Percentiles rank a stretch among this genome's conserved stretches.
These are phyloP conservation scores for Carex sylvatica DNA, from an alignment of 202 grass and related monocot genomes.

Conservation along the genomic window DNA sequence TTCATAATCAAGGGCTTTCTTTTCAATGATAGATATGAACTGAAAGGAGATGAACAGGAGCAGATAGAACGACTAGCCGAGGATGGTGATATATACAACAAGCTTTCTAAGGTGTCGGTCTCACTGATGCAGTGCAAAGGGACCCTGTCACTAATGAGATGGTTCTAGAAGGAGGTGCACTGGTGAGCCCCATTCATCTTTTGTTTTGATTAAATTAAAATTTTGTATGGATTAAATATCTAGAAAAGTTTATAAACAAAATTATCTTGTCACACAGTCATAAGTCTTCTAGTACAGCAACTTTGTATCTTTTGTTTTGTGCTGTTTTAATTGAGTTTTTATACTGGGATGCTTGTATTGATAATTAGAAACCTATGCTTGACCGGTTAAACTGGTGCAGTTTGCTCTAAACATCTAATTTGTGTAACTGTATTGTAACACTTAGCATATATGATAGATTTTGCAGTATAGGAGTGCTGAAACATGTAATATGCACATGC, in stretches of 20 bases:
- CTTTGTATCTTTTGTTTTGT: neutral
- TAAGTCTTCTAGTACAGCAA: neutral
- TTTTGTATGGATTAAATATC: neutral
- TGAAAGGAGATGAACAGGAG: conserved; percentile 96
- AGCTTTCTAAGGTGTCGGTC: conserved; percentile 90
- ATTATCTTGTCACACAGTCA: neutral
- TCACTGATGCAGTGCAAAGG: conserved; percentile 92
- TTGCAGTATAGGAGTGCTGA: neutral
- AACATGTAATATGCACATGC: neutral
- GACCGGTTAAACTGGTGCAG: neutral
- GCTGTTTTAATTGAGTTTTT: neutral
- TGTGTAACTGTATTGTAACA: neutral
- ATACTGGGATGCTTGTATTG: neutral
- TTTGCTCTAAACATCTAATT: neutral
- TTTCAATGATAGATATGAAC: conserved; percentile 68
- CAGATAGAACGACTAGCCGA: conserved; percentile 84
- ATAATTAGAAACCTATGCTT: neutral
- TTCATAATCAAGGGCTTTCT: neutral
- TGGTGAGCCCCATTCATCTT: conserved; percentile 47
- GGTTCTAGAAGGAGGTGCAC: conserved; percentile 97
- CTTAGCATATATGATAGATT: neutral
- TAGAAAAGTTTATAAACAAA: neutral
- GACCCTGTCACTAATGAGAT: conserved; percentile 97
- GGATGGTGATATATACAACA: conserved; percentile 97
- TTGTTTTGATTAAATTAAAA: neutral